Percentiles rank a stretch among this genome's conserved stretches.
Conservation (phyloP, 75 land plant genomes). For the Adiantum capillusveneris region DNA sequence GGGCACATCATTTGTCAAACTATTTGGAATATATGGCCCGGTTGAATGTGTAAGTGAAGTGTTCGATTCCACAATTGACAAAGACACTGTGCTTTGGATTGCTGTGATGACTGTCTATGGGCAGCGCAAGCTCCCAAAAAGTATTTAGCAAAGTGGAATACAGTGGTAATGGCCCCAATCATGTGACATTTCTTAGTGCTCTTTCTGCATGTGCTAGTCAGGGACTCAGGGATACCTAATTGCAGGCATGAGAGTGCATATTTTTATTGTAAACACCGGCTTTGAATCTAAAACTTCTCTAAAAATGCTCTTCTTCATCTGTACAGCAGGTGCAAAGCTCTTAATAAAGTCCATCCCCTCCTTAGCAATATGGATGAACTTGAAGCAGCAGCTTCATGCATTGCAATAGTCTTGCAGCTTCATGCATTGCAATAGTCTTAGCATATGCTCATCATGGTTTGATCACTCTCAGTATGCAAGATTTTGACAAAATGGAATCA, state of each 20-base stretch:
- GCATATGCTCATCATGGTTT: constrained; percentile 12
- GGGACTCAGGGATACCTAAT: neutral
- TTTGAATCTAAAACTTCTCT: constrained; percentile 7
- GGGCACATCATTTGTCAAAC: neutral
- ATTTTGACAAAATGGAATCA: constrained; percentile 12
- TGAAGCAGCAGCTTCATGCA: constrained; percentile 18
- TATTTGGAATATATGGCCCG: neutral
- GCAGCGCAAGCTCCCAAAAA: neutral
- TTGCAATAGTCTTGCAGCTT: too few relatives aligned
- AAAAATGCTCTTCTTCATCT: constrained; percentile 14
- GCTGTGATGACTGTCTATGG: neutral
- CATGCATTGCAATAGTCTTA: constrained; percentile 20
- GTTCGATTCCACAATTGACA: neutral
- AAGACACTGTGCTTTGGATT: neutral
- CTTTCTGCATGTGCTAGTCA: constrained; percentile 14
- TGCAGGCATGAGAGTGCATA: constrained; percentile 8
- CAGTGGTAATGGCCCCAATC: constrained; percentile 12
- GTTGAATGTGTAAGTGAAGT: neutral
- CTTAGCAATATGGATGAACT: constrained; percentile 14
- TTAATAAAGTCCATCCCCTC: constrained; percentile 9
- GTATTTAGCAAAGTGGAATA: constrained; percentile 4
- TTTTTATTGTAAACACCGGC: constrained; percentile 10
- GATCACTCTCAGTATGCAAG: neutral
- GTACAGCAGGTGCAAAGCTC: constrained; percentile 15
- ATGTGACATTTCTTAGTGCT: constrained; percentile 23